phyloP scores from a whole-genome alignment of 106 monocot genomes.

The Alisma plantagoaquatica region DNA sequence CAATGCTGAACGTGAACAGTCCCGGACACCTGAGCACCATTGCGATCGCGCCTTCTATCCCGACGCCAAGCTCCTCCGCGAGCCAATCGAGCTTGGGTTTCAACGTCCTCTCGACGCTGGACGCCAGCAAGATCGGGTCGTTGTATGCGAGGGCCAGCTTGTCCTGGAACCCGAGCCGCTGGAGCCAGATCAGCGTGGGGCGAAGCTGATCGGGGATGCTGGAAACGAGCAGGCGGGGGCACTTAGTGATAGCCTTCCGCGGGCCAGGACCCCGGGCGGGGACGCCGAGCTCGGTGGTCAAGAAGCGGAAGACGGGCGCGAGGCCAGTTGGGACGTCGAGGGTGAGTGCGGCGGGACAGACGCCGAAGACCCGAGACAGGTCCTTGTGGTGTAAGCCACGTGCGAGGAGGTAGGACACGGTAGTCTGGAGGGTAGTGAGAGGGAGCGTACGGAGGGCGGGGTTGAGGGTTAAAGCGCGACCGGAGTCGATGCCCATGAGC shows the following conservation, averaged over 20 bases:
- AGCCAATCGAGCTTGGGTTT: constrained; percentile 56
- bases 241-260: constrained; percentile 50
- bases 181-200: constrained; percentile 53
- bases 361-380: constrained; percentile 46
- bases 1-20: constrained; percentile 80
- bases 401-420: constrained; percentile 58
- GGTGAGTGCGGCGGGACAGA: constrained; percentile 66
- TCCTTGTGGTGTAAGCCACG: constrained; percentile 75
- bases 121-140: constrained; percentile 59
- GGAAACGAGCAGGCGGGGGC: constrained; percentile 55
- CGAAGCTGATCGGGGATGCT: constrained; percentile 65
- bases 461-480: constrained; percentile 36
- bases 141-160: constrained; percentile 30
- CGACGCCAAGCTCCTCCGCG: constrained; percentile 23
- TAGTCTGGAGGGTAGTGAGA: constrained; percentile 47
- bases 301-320: constrained; percentile 70
- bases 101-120: constrained; percentile 62
- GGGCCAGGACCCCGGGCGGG: constrained; percentile 19
- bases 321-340: constrained; percentile 35
- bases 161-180: constrained; percentile 50
- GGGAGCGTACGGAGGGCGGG: constrained; percentile 47
- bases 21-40: constrained; percentile 75
- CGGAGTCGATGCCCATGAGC: constrained; percentile 75
- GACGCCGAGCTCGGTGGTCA: constrained; percentile 39
- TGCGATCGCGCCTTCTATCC: constrained; percentile 33